A percentile compares a stretch with the other conserved stretches of the same genome.
Conservation (phyloP, 2,329 filamentous ascomycete genomes). For the Hortaea werneckii region DNA sequence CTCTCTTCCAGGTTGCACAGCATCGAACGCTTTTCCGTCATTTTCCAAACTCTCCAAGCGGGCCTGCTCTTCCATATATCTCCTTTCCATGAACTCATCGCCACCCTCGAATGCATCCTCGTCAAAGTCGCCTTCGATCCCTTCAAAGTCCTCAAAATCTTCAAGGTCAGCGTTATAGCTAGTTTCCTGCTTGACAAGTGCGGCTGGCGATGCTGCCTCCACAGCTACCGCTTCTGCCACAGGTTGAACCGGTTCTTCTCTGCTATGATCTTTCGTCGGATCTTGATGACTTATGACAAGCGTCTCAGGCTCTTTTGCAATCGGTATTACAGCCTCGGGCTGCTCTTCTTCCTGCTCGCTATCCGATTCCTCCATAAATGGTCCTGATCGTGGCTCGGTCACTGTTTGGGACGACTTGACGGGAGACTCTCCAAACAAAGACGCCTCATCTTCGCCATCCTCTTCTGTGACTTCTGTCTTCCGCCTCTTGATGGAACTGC, state of each 20-base stretch:
- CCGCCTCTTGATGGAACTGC: slow-evolving; percentile 32
- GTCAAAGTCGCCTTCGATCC: slow-evolving; percentile 46
- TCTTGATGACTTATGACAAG: slow-evolving; percentile 2
- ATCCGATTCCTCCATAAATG: slow-evolving; percentile 64
- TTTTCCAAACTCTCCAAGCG: slow-evolving; percentile 41
- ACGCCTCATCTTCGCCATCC: slow-evolving; percentile 30
- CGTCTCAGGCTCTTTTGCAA: slow-evolving; percentile 5
- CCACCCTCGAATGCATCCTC: slow-evolving; percentile 48
- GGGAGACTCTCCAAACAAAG: slow-evolving; percentile 12
- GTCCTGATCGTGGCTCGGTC: slow-evolving; percentile 34
- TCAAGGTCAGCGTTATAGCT: slow-evolving; percentile 37
- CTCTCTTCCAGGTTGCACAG: slow-evolving; percentile 11
- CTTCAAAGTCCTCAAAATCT: slow-evolving; percentile 42
- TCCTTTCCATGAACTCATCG: slow-evolving; percentile 42
- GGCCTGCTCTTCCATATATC: slow-evolving; percentile 65
- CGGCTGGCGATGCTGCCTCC: slow-evolving; percentile 7
- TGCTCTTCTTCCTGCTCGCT: slow-evolving; percentile 38
- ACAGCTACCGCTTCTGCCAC: neutral
- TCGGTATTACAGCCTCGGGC: slow-evolving; percentile 13
- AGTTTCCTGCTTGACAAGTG: slow-evolving; percentile 39
- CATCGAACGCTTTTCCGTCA: slow-evolving; percentile 31
- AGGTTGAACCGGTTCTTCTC: neutral
- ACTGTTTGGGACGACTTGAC: neutral
- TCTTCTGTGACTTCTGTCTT: slow-evolving; percentile 18
- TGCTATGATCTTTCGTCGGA: slow-evolving; percentile 1